Percentiles rank a stretch among this genome's conserved stretches.
Evolutionary conservation across 1,284 basidiomycete species (phyloP).

Genomic region (Boletus hoseneyae): DNA sequence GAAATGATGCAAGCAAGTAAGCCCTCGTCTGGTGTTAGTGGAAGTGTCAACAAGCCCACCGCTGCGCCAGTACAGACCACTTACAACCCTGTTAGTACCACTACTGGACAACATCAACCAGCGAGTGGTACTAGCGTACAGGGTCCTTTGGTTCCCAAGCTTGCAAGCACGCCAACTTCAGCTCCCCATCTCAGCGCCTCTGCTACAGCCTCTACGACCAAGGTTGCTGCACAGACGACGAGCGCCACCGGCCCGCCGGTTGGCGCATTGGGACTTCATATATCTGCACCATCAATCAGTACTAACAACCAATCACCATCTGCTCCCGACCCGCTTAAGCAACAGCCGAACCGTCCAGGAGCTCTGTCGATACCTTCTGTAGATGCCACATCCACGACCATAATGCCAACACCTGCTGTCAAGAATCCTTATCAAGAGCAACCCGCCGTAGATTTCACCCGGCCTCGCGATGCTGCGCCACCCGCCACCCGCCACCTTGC

Average conservation of each 20-base stretch:
- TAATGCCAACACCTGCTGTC: constrained; percentile 13
- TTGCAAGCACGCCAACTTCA: constrained; percentile 1
- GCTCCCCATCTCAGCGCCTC: constrained; percentile 3
- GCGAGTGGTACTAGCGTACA: constrained; percentile 8
- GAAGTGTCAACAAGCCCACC: constrained; percentile 12
- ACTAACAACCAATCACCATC: constrained; percentile 12
- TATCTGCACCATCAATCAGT: constrained; percentile 2
- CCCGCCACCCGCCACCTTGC: constrained; percentile 18
- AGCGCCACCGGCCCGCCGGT: constrained; percentile 1
- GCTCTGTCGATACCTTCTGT: constrained; percentile 11
- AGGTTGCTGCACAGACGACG: constrained; percentile 2
- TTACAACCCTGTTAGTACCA: constrained; percentile 1
- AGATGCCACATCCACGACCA: constrained; percentile 12
- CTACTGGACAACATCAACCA: constrained; percentile 12
- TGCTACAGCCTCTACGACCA: constrained; percentile 7
- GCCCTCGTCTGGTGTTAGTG: constrained; percentile 4
- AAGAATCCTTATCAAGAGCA: constrained; percentile 26
- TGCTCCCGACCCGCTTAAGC: constrained; percentile 16
- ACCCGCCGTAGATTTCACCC: constrained; percentile 18
- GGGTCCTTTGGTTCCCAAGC: constrained; percentile 11
- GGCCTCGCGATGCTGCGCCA: constrained; percentile 23
- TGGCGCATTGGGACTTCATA: constrained; percentile 12
- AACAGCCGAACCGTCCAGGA: constrained; percentile 20
- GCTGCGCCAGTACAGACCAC: constrained; percentile 7
- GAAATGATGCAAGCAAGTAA: constrained; percentile 26